Evolutionary conservation across 2,329 filamentous ascomycete genomes (phyloP), one percentile per base, ranked within the genome.

Genomic region (Fusarium beomiforme): DNA sequence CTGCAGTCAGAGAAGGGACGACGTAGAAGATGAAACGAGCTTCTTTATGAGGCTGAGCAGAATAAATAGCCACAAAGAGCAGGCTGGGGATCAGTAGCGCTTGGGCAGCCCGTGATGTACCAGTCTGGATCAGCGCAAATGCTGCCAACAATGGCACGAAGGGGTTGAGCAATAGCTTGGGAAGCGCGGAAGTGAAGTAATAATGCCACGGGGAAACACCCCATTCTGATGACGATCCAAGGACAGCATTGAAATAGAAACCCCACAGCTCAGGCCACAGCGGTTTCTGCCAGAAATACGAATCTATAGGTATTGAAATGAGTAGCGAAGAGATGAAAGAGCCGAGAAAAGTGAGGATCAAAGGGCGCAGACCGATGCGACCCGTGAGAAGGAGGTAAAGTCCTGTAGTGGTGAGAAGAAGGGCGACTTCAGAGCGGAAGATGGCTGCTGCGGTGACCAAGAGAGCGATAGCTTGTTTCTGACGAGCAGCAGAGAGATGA

Each of bases 11-110:
- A 1, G 91, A 86, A 0, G 96, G 96, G 26, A 97, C 86, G 56
- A 90, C 87, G 82, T 98, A 98, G 76, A 98, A 90, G 74, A 99
- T 91, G 84, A 99, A 99, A 21, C 96, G 92, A 79, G 94, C 92
- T 83, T 99, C 96, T 79, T 99, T 99, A 83, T 99, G 96, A 1
- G 95, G 95, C 68, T 97, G 92, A 54, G 94, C 75, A 70, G 94
- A 97, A 84, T 97, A 98, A 44, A 97, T 80, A 8, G 87, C 87
- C 23, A 97, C 85, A 79, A 95, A 99, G 33, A 88, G 80, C 3
- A 97, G 72, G 13, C 88, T 87, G 0, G 96, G 94, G 5, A 91
- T 74, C 7, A 93, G 84, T 1, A 93, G 76, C 10, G 84, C 82
- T 19, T 81, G 77, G 1, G 85, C 83, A 8, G 81, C 79, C 7